A percentile compares a stretch with the other conserved stretches of the same genome.
These are phyloP conservation scores for Phytophthora ohioensis DNA, from an alignment of 352 stramenopile genomes.

Conservation along the genomic window DNA sequence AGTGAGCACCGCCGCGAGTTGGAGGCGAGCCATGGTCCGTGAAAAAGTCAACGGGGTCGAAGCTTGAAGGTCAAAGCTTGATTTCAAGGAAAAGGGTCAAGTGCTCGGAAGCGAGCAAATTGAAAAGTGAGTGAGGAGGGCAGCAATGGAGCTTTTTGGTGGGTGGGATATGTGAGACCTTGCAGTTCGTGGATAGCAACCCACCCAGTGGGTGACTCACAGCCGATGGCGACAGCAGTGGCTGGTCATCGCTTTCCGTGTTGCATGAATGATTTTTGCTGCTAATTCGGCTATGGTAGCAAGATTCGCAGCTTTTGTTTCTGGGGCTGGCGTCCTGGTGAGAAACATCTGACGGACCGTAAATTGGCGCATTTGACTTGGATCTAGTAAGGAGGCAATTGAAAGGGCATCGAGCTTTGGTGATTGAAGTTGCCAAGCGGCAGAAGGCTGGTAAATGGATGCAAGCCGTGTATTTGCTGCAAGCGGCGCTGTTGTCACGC, in stretches of 20 bases:
- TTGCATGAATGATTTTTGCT: not conserved
- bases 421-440: not conserved
- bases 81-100: not conserved
- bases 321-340: not conserved
- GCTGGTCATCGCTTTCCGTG: not conserved
- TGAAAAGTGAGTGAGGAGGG: slow-evolving; percentile 1
- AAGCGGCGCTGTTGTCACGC: not conserved
- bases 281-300: not conserved
- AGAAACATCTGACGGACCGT: not conserved
- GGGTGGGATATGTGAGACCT: not conserved
- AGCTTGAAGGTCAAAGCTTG: not conserved
- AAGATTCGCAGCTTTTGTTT: not conserved
- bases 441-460: not conserved
- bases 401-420: not conserved
- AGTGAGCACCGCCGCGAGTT: not conserved
- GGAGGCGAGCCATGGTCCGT: not conserved
- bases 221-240: not conserved
- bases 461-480: not conserved
- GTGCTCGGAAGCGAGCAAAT: not conserved
- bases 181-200: not conserved
- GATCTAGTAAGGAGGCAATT: not conserved
- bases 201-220: not conserved
- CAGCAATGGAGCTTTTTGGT: not conserved
- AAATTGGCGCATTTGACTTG: not conserved
- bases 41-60: not conserved